Conservation (phyloP, 2,329 filamentous ascomycete species). For the Lachnellula willkommii region DNA sequence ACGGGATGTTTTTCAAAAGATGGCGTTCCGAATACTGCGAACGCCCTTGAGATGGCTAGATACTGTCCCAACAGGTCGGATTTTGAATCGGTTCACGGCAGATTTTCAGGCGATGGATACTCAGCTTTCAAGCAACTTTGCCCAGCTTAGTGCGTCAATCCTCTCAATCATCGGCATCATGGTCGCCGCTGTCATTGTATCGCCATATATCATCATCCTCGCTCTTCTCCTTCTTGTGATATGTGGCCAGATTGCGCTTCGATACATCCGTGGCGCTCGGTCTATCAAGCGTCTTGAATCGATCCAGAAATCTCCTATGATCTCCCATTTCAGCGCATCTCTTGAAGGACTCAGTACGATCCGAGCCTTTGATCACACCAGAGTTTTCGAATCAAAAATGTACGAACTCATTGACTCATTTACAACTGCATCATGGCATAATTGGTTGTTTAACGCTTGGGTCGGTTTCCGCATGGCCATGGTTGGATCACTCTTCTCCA, state of each 20-base stretch:
- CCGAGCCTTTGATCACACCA: conserved; percentile 62
- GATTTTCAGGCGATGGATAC: conserved; percentile 67
- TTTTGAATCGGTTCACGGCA: conserved; percentile 70
- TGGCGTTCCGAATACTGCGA: conserved; percentile 61
- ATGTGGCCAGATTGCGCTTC: conserved; percentile 38
- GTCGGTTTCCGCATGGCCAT: conserved; percentile 65
- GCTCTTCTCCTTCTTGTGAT: conserved; percentile 41
- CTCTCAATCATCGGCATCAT: conserved; percentile 57
- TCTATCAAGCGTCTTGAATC: conserved; percentile 72
- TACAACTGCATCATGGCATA: conserved; percentile 61
- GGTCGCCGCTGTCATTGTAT: conserved; percentile 52
- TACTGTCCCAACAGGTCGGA: conserved; percentile 67
- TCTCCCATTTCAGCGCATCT: conserved; percentile 61
- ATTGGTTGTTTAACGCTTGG: conserved; percentile 58
- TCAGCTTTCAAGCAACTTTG: conserved; percentile 57
- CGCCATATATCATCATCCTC: conserved; percentile 57
- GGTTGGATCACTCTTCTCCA: conserved; percentile 63
- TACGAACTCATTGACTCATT: conserved; percentile 59
- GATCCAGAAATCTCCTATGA: conserved; percentile 68
- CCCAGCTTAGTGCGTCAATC: conserved; percentile 50
- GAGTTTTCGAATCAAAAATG: conserved; percentile 62
- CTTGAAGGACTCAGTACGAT: conserved; percentile 68
- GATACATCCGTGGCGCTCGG: conserved; percentile 62
- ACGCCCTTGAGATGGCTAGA: conserved; percentile 72
- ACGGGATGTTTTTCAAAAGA: conserved; percentile 56